Percentiles rank a stretch among this genome's conserved stretches.
Evolutionary conservation across 2,329 filamentous ascomycete genomes (phyloP).

Genomic region (Diaporthe citrichinensis): DNA sequence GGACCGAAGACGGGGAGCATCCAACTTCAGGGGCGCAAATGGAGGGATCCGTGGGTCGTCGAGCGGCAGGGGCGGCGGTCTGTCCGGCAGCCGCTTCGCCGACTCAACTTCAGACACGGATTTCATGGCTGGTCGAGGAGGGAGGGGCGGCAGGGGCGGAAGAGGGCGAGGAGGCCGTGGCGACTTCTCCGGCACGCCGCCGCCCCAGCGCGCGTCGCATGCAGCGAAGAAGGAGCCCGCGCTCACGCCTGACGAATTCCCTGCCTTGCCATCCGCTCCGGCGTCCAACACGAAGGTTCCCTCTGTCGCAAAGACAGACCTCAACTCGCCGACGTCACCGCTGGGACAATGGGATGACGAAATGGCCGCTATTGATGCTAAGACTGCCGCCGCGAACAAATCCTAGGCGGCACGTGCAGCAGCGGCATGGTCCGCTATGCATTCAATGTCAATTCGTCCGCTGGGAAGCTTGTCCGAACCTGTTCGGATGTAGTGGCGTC

Average conservation of each 20-base stretch:
- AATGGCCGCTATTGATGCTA: constrained; percentile 65
- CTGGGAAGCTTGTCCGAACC: not conserved
- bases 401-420: not conserved
- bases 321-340: constrained; percentile 53
- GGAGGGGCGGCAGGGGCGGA: constrained; percentile 48
- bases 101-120: constrained; percentile 48
- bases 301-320: constrained; percentile 43
- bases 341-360: constrained; percentile 71
- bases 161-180: constrained; percentile 53
- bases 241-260: constrained; percentile 56
- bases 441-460: not conserved
- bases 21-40: constrained; percentile 55
- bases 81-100: constrained; percentile 61
- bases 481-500: not conserved
- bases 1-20: constrained; percentile 50
- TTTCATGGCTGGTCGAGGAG: constrained; percentile 51
- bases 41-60: constrained; percentile 57
- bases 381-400: constrained; percentile 39
- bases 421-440: not conserved
- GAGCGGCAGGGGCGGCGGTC: constrained; percentile 50
- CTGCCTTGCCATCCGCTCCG: constrained; percentile 53
- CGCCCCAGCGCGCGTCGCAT: not conserved
- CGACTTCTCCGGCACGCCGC: constrained; percentile 29
- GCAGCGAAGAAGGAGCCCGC: constrained; percentile 49
- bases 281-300: constrained; percentile 40